Conservation (phyloP, 1,139 yeast species). For the Pneumocystis sp. region DNA sequence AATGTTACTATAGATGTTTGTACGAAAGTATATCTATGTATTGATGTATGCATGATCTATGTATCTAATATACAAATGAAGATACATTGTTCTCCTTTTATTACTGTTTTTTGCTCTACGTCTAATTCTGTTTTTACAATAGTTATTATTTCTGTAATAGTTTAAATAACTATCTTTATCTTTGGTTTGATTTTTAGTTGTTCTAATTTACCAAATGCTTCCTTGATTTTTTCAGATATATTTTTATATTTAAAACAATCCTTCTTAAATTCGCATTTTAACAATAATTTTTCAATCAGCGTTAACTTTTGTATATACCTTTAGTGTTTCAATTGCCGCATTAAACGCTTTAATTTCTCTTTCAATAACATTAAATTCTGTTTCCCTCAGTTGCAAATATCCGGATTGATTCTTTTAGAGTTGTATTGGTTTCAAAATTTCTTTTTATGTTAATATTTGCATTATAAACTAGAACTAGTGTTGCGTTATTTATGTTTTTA, state of each 20-base stretch:
- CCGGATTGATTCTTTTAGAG: not conserved
- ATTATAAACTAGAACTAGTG: no score
- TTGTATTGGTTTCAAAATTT: no score
- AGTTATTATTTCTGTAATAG: not conserved
- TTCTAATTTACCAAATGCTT: not conserved
- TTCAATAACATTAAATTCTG: no score
- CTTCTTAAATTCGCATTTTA: not conserved
- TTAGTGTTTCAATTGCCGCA: not conserved
- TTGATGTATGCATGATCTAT: not conserved
- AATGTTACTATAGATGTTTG: no score
- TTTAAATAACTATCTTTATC: no score
- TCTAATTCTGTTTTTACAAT: not conserved
- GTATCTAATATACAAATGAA: not conserved
- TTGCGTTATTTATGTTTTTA: no score
- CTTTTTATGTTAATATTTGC: no score
- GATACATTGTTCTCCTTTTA: not conserved
- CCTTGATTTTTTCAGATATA: not conserved
- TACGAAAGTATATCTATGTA: no score
- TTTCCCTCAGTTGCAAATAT: not conserved
- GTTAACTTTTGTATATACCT: not conserved
- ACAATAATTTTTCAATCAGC: not conserved
- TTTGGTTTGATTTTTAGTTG: not conserved
- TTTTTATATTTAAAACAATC: not conserved
- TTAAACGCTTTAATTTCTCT: not conserved
- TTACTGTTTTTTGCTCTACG: not conserved